Evolutionary conservation across 2,329 filamentous ascomycete genomes (phyloP).

Genomic region (Penicillium sp.): DNA sequence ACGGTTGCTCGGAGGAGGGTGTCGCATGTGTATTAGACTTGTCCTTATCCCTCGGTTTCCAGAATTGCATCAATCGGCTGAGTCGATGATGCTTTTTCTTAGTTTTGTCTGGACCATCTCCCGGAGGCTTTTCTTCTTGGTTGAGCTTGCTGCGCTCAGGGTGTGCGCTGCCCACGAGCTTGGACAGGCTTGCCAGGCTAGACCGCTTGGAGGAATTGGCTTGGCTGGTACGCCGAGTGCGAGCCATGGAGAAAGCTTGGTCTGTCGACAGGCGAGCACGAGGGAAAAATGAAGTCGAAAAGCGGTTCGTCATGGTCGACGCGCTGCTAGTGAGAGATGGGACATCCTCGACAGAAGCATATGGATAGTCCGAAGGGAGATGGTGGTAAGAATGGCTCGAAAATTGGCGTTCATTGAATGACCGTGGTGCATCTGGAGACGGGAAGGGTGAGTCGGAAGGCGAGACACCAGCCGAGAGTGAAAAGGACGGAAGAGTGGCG

Average conservation of each 20-base stretch:
- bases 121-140: constrained; percentile 41
- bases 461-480: constrained; percentile 35
- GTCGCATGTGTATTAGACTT: constrained; percentile 21
- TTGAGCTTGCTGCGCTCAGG: constrained; percentile 43
- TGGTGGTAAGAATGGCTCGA: constrained; percentile 35
- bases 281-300: constrained; percentile 41
- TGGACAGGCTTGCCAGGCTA: constrained; percentile 46
- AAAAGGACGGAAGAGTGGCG: constrained; percentile 37
- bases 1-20: constrained; percentile 19
- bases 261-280: constrained; percentile 41
- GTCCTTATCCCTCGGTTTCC: constrained; percentile 45
- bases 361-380: constrained; percentile 35
- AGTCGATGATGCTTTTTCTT: constrained; percentile 44
- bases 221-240: constrained; percentile 36
- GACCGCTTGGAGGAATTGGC: constrained; percentile 41
- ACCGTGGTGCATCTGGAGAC: constrained; percentile 43
- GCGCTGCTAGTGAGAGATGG: constrained; percentile 47
- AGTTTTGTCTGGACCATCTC: constrained; percentile 35
- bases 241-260: constrained; percentile 40
- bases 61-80: constrained; percentile 47
- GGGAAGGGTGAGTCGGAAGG: constrained; percentile 41
- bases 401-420: constrained; percentile 39
- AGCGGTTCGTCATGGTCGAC: constrained; percentile 44
- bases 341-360: constrained; percentile 45
- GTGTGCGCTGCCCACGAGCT: constrained; percentile 42